Evolutionary conservation across 768 basidiomycete genomes (phyloP).

Genomic region (Crepidotus variabilis): DNA sequence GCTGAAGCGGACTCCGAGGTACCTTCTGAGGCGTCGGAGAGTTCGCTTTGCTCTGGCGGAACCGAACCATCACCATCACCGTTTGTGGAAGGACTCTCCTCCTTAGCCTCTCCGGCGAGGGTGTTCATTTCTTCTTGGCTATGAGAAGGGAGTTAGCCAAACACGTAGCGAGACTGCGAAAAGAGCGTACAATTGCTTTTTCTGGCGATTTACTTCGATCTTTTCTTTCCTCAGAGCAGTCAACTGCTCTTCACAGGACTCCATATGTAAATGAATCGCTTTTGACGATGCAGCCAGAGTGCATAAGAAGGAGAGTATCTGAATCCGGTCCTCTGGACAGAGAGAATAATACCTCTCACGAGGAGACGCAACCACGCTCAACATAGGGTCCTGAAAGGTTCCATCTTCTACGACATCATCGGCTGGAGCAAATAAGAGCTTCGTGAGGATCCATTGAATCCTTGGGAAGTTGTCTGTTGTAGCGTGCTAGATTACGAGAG

Average conservation of each 20-base stretch:
- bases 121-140: constrained; percentile 73
- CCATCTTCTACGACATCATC: constrained; percentile 45
- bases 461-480: constrained; percentile 68
- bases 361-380: constrained; percentile 48
- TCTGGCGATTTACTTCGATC: constrained; percentile 88
- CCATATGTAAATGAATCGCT: constrained; percentile 83
- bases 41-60: constrained; percentile 66
- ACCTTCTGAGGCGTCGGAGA: constrained; percentile 70
- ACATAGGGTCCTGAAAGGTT: constrained; percentile 46
- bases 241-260: constrained; percentile 82
- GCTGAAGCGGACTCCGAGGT: constrained; percentile 58
- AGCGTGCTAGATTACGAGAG: constrained; percentile 53
- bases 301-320: constrained; percentile 84
- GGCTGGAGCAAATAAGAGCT: constrained; percentile 64
- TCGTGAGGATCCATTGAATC: constrained; percentile 66
- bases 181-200: constrained; percentile 77
- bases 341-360: constrained; percentile 70
- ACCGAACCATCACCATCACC: constrained; percentile 53
- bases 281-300: constrained; percentile 90
- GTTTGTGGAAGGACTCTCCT: constrained; percentile 37
- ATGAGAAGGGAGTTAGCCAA: constrained; percentile 6
- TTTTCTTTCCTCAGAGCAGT: constrained; percentile 94
- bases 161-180: background rate
- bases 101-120: constrained; percentile 57
- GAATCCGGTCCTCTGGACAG: constrained; percentile 75